These are phyloP conservation scores for Ustilago nuda DNA, from an alignment of 1,284 basidiomycete genomes.

Conservation along the genomic window DNA sequence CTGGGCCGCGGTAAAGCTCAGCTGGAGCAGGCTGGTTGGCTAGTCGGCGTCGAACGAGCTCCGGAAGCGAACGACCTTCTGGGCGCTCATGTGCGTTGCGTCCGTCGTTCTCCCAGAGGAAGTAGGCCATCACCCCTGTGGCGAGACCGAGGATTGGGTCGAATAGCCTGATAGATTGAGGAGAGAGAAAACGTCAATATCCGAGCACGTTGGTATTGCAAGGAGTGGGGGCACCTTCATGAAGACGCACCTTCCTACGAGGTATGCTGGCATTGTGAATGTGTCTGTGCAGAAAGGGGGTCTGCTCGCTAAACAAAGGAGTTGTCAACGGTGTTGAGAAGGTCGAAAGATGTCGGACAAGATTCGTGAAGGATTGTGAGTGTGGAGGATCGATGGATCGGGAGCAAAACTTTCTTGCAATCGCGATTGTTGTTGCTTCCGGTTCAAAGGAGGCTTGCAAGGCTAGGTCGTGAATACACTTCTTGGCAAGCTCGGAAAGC, in stretches of 20 bases:
- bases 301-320: not conserved
- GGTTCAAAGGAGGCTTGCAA: constrained; percentile 10
- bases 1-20: constrained; percentile 29
- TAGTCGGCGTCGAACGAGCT: constrained; percentile 49
- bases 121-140: constrained; percentile 65
- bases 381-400: constrained; percentile 3
- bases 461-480: constrained; percentile 23
- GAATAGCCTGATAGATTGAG: constrained; percentile 15
- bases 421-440: not conserved
- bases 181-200: not conserved
- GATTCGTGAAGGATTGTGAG: not conserved
- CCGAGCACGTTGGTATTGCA: not conserved
- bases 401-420: constrained; percentile 2
- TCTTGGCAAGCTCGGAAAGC: not conserved
- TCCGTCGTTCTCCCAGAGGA: constrained; percentile 64
- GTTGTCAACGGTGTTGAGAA: not conserved
- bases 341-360: not conserved
- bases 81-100: constrained; percentile 59
- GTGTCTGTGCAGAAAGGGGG: not conserved
- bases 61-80: constrained; percentile 48
- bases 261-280: constrained; percentile 34
- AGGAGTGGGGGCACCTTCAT: not conserved
- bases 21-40: constrained; percentile 28
- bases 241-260: constrained; percentile 39
- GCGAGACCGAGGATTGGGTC: constrained; percentile 64